These are phyloP conservation scores for Amanita phalloides DNA, from an alignment of 768 basidiomycete species.

Conservation along the genomic window DNA sequence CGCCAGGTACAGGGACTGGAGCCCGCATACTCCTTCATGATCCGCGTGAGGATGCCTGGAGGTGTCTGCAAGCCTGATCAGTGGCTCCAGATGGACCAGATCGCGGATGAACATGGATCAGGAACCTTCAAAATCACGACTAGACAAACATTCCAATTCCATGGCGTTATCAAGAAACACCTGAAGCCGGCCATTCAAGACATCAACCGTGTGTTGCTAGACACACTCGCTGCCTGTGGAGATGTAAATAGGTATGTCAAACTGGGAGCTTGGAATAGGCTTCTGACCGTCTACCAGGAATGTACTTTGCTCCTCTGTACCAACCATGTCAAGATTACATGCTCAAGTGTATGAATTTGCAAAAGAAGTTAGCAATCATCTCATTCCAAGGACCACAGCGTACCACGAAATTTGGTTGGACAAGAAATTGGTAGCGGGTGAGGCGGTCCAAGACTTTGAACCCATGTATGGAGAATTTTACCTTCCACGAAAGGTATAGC, in stretches of 20 bases:
- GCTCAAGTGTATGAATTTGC: constrained; percentile 75
- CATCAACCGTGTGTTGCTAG: constrained; percentile 83
- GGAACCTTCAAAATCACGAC: constrained; percentile 97
- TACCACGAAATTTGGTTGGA: constrained; percentile 93
- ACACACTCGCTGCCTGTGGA: constrained; percentile 88
- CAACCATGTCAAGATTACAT: constrained; percentile 82
- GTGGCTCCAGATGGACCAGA: constrained; percentile 94
- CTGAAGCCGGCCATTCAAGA: constrained; percentile 94
- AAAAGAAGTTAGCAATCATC: constrained; percentile 71
- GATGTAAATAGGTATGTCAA: constrained; percentile 79
- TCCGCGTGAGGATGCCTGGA: constrained; percentile 91
- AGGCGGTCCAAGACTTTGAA: constrained; percentile 89
- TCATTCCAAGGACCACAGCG: constrained; percentile 67
- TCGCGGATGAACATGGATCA: constrained; percentile 90
- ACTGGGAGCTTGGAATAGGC: neutral
- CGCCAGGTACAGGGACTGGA: constrained; percentile 87
- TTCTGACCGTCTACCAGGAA: constrained; percentile 18
- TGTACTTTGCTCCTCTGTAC: constrained; percentile 86
- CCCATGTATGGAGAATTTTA: constrained; percentile 98
- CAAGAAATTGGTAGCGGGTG: constrained; percentile 92
- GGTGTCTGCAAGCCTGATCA: constrained; percentile 89
- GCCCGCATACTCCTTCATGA: constrained; percentile 63
- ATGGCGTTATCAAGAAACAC: constrained; percentile 96
- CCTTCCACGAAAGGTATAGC: constrained; percentile 82
- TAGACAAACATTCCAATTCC: constrained; percentile 97